Percentiles rank a stretch among this genome's conserved stretches.
phyloP scores from a whole-genome alignment of 2,329 filamentous ascomycete species.

The Pseudocercospora crystallina region DNA sequence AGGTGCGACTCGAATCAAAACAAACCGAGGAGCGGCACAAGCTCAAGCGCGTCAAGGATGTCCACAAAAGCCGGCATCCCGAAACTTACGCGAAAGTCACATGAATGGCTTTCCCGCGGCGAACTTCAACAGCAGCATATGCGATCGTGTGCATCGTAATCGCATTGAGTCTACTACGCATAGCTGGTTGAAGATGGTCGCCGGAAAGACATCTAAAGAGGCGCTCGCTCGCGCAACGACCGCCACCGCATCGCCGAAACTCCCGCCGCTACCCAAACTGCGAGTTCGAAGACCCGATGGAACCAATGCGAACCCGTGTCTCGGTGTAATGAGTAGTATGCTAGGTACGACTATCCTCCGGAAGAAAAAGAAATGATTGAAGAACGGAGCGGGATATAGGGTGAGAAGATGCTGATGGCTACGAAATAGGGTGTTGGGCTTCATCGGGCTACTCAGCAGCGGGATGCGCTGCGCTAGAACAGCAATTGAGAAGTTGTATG shows the following conservation, averaged over 20 bases:
- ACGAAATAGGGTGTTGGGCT: slow-evolving; percentile 72
- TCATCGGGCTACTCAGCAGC: slow-evolving; percentile 69
- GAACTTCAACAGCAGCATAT: background rate
- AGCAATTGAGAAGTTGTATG: slow-evolving; percentile 69
- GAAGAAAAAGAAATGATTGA: slow-evolving; percentile 2
- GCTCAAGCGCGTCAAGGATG: background rate
- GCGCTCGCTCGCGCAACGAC: slow-evolving; percentile 34
- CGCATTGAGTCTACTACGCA: background rate
- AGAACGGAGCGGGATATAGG: background rate
- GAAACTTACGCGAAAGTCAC: no score
- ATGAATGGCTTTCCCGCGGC: no score
- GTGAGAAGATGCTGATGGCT: background rate
- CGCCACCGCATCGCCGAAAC: slow-evolving; percentile 42
- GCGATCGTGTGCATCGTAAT: background rate
- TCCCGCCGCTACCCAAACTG: slow-evolving; percentile 62
- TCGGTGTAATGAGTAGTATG: slow-evolving; percentile 65
- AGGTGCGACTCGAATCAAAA: no score
- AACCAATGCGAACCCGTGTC: slow-evolving; percentile 62
- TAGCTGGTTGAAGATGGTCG: slow-evolving; percentile 30
- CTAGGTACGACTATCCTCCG: slow-evolving; percentile 53
- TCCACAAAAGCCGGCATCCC: no score
- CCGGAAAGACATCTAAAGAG: slow-evolving; percentile 33
- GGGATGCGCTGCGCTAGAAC: slow-evolving; percentile 60
- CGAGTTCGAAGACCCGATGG: slow-evolving; percentile 65
- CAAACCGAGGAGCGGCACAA: no score